A percentile compares a stretch with the other conserved stretches of the same genome.
These are phyloP conservation scores for Coemansia sp. DNA, from an alignment of 192 early-diverging fungal genomes.

Conservation along the genomic window DNA sequence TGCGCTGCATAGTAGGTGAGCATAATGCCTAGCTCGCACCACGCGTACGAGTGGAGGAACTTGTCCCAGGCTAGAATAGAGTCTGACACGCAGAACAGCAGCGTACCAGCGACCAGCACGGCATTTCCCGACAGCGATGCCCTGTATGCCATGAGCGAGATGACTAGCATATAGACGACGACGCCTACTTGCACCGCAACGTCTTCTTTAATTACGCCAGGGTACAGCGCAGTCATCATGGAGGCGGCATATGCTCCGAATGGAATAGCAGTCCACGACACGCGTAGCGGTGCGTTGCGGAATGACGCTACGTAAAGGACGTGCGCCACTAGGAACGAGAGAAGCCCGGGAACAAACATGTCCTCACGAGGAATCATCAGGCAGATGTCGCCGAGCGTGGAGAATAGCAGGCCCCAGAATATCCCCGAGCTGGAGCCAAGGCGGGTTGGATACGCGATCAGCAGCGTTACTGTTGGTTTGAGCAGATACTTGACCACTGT, in stretches of 20 bases:
- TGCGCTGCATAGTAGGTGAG: conserved; percentile 51
- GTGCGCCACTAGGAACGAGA: conserved; percentile 47
- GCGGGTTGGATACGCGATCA: conserved; percentile 28
- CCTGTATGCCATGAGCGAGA: conserved; percentile 39
- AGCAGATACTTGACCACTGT: conserved; percentile 26
- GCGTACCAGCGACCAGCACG: conserved; percentile 22
- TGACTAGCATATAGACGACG: conserved; percentile 29
- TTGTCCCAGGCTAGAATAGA: conserved; percentile 47
- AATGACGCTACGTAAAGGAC: conserved; percentile 31
- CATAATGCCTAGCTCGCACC: conserved; percentile 49
- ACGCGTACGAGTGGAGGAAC: conserved; percentile 22
- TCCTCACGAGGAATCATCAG: conserved; percentile 37
- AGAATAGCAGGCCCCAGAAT: conserved; percentile 34
- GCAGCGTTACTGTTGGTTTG: conserved; percentile 45
- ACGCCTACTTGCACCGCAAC: conserved; percentile 36
- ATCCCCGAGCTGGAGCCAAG: not conserved
- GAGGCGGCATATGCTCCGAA: conserved; percentile 17
- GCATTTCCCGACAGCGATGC: conserved; percentile 28
- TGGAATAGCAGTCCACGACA: conserved; percentile 32
- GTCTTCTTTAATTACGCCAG: conserved; percentile 27
- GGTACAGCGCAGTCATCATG: conserved; percentile 25
- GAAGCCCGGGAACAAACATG: conserved; percentile 42
- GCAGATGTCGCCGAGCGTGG: conserved; percentile 33
- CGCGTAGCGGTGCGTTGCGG: not conserved
- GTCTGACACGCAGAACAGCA: conserved; percentile 53